phyloP scores from a whole-genome alignment of 208 protist genomes.

The Vickermania ingenoplastis region DNA sequence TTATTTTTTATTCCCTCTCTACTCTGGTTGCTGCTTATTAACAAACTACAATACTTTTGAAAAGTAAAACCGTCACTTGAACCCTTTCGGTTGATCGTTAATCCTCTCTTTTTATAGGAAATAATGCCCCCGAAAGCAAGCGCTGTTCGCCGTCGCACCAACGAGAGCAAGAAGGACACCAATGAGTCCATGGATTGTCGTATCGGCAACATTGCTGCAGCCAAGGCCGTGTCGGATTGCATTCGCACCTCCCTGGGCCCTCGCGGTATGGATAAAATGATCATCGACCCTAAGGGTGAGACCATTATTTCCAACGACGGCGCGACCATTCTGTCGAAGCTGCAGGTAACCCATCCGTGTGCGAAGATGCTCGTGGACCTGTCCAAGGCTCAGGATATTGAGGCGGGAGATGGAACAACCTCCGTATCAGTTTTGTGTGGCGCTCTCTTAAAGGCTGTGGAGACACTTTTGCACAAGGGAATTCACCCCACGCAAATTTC shows the following conservation, averaged over 20 bases:
- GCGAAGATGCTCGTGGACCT: slow-evolving; percentile 99
- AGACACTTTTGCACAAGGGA: slow-evolving; percentile 92
- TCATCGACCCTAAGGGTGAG: slow-evolving; percentile 83
- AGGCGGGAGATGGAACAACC: slow-evolving; percentile 99
- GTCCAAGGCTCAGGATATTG: slow-evolving; percentile 97
- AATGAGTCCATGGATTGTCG: slow-evolving; percentile 91
- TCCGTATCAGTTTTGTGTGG: slow-evolving; percentile 98
- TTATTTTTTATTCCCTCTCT: no score
- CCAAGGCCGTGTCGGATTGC: slow-evolving; percentile 95
- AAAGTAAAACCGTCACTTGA: no score
- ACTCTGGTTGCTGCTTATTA: no score
- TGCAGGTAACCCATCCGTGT: slow-evolving; percentile 96
- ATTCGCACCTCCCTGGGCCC: slow-evolving; percentile 98
- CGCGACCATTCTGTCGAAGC: slow-evolving; percentile 97
- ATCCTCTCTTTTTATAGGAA: no score
- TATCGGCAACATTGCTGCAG: slow-evolving; percentile 90
- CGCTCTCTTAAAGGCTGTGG: slow-evolving; percentile 86
- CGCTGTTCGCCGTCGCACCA: slow-evolving; percentile 5
- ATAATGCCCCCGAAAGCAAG: neutral
- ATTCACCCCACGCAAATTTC: slow-evolving; percentile 97
- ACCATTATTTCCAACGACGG: slow-evolving; percentile 99
- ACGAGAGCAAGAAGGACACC: slow-evolving; percentile 79
- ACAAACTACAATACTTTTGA: no score
- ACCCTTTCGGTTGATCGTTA: no score
- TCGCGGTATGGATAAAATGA: slow-evolving; percentile 98